Conservation (phyloP, 148 eudicot genomes). For the Bassia scoparia region DNA sequence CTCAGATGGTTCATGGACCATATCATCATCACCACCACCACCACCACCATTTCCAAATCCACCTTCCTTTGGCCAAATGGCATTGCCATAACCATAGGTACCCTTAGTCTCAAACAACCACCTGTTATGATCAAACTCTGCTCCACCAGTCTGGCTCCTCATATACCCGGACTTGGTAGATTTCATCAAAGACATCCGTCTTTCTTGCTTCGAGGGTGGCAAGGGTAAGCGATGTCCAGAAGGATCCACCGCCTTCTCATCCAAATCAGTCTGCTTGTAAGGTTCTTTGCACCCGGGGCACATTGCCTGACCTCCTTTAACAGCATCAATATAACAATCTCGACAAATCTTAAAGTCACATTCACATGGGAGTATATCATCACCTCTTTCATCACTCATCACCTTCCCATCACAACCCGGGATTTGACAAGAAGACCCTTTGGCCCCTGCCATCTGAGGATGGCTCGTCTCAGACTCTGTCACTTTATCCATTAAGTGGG, state of each 20-base stretch:
- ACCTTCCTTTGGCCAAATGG: slow-evolving; percentile 86
- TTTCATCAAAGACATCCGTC: slow-evolving; percentile 83
- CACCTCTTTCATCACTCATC: slow-evolving; percentile 85
- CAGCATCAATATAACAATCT: slow-evolving; percentile 83
- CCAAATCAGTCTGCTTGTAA: slow-evolving; percentile 70
- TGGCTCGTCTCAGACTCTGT: slow-evolving; percentile 77
- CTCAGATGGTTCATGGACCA: slow-evolving; percentile 42
- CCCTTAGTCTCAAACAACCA: slow-evolving; percentile 98
- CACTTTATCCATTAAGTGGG: slow-evolving; percentile 95
- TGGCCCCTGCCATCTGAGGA: slow-evolving; percentile 96
- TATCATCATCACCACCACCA: slow-evolving; percentile 32
- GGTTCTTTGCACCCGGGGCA: slow-evolving; percentile 94
- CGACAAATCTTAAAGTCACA: slow-evolving; percentile 95
- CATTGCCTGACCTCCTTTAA: slow-evolving; percentile 68
- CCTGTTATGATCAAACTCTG: slow-evolving; percentile 81
- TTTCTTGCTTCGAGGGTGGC: slow-evolving; percentile 69
- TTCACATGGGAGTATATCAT: slow-evolving; percentile 88
- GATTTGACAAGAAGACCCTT: slow-evolving; percentile 77
- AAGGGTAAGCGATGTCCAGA: slow-evolving; percentile 43
- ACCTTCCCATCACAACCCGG: slow-evolving; percentile 92
- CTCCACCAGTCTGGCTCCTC: slow-evolving; percentile 54
- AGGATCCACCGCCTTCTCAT: slow-evolving; percentile 47
- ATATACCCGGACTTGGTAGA: slow-evolving; percentile 54
- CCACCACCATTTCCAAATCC: slow-evolving; percentile 40
- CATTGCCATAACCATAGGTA: slow-evolving; percentile 95